phyloP scores from a whole-genome alignment of 495 filamentous ascomycete species.

The Talaromyces proteolyticus region DNA sequence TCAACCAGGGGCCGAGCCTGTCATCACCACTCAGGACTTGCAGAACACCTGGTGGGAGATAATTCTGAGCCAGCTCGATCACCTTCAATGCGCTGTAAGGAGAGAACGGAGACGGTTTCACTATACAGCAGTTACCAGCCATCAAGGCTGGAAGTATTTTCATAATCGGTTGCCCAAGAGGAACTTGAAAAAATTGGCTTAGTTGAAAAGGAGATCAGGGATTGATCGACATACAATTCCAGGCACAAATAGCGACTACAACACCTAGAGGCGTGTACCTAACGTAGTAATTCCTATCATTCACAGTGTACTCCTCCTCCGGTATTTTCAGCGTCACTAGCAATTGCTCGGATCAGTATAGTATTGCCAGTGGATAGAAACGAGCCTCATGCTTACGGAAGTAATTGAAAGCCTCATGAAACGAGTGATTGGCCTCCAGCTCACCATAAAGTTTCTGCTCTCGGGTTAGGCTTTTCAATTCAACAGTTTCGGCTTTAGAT shows the following conservation, averaged over 20 bases:
- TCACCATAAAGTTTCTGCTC: no score
- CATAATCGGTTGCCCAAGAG: conserved; percentile 42
- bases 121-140: conserved; percentile 56
- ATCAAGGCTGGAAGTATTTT: conserved; percentile 50
- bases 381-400: no score
- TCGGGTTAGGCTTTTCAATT: no score
- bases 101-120: conserved; percentile 57
- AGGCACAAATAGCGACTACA: conserved; percentile 44
- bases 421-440: no score
- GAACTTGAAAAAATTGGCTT: no score
- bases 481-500: no score
- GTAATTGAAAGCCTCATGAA: no score
- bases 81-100: conserved; percentile 57
- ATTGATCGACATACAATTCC: conserved; percentile 43
- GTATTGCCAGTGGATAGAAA: no score
- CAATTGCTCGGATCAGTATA: no score
- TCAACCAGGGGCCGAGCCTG: conserved; percentile 48
- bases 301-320: conserved; percentile 8
- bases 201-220: no score
- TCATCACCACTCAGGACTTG: conserved; percentile 55
- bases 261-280: conserved; percentile 44
- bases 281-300: conserved; percentile 31
- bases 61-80: conserved; percentile 47
- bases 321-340: no score
- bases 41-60: conserved; percentile 56